phyloP scores from a whole-genome alignment of 768 basidiomycete species.

The Termitomyces heimii region DNA sequence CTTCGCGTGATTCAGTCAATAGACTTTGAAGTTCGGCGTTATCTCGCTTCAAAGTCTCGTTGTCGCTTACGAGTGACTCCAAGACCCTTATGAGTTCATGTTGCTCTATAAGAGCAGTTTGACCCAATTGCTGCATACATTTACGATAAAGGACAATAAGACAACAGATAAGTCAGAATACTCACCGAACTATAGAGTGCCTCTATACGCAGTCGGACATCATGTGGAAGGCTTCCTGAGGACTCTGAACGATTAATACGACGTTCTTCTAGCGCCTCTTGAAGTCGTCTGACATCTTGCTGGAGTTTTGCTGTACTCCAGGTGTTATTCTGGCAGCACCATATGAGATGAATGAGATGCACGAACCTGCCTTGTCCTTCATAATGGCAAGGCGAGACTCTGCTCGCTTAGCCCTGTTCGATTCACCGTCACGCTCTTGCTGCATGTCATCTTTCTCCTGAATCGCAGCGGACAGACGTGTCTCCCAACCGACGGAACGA shows the following conservation, averaged over 20 bases:
- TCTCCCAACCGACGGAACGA: constrained; percentile 66
- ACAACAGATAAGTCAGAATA: neutral
- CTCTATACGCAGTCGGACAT: constrained; percentile 59
- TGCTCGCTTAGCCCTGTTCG: constrained; percentile 58
- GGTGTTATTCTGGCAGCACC: constrained; percentile 1
- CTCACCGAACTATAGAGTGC: constrained; percentile 52
- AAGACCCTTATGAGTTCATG: constrained; percentile 63
- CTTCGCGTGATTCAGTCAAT: constrained; percentile 72
- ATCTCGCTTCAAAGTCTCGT: constrained; percentile 76
- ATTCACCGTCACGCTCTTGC: constrained; percentile 73
- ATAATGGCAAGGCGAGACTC: constrained; percentile 61
- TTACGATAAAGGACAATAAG: constrained; percentile 13
- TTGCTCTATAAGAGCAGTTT: constrained; percentile 40
- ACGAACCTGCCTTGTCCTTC: constrained; percentile 61
- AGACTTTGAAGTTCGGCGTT: constrained; percentile 74
- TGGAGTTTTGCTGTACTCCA: constrained; percentile 56
- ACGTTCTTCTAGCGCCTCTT: constrained; percentile 56
- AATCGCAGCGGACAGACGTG: constrained; percentile 53
- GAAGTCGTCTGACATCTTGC: constrained; percentile 56
- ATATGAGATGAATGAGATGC: neutral
- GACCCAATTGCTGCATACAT: constrained; percentile 29
- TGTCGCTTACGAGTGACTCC: constrained; percentile 82
- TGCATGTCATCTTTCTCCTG: constrained; percentile 80
- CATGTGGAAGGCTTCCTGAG: constrained; percentile 61
- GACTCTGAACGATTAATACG: constrained; percentile 55